A percentile compares a stretch with the other conserved stretches of the same genome.
These are phyloP conservation scores for Haplographium delicatum DNA, from an alignment of 495 filamentous ascomycete genomes.

Conservation along the genomic window DNA sequence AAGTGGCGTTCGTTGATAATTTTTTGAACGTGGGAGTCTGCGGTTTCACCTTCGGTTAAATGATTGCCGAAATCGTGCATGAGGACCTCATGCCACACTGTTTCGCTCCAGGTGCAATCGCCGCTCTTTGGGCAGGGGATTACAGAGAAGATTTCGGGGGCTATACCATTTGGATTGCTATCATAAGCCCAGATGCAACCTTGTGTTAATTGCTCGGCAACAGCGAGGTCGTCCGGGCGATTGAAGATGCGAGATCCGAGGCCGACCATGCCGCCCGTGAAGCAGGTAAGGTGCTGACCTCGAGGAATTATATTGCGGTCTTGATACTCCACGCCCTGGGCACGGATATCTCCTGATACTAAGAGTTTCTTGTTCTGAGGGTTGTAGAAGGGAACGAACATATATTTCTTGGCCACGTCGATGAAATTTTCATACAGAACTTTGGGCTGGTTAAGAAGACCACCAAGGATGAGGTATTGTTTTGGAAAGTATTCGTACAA, in stretches of 20 bases:
- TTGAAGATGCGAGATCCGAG: slow-evolving; percentile 71
- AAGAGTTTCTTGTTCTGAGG: slow-evolving; percentile 59
- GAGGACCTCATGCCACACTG: slow-evolving; percentile 13
- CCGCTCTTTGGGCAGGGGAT: slow-evolving; percentile 21
- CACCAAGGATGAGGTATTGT: slow-evolving; percentile 65
- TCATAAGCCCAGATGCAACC: slow-evolving; percentile 88
- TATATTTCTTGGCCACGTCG: slow-evolving; percentile 56
- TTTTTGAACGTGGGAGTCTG: slow-evolving; percentile 13
- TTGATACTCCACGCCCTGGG: slow-evolving; percentile 22
- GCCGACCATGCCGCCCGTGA: slow-evolving; percentile 79
- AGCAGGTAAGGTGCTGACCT: slow-evolving; percentile 56
- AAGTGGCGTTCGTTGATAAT: slow-evolving; percentile 43
- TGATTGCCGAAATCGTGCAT: neutral
- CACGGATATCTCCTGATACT: slow-evolving; percentile 47
- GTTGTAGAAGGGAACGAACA: slow-evolving; percentile 51
- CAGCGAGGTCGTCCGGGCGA: slow-evolving; percentile 60
- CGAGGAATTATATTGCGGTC: slow-evolving; percentile 31
- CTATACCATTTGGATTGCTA: slow-evolving; percentile 59
- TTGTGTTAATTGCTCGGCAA: slow-evolving; percentile 70
- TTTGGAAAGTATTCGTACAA: slow-evolving; percentile 89
- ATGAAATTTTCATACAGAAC: slow-evolving; percentile 69
- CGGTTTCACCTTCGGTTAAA: neutral
- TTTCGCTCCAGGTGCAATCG: slow-evolving; percentile 20
- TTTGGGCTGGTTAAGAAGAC: slow-evolving; percentile 65
- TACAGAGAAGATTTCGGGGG: slow-evolving; percentile 62